Percentiles rank a stretch among this genome's conserved stretches.
Evolutionary conservation across 208 protist species (phyloP).

Genomic region (Crithidia bombi): DNA sequence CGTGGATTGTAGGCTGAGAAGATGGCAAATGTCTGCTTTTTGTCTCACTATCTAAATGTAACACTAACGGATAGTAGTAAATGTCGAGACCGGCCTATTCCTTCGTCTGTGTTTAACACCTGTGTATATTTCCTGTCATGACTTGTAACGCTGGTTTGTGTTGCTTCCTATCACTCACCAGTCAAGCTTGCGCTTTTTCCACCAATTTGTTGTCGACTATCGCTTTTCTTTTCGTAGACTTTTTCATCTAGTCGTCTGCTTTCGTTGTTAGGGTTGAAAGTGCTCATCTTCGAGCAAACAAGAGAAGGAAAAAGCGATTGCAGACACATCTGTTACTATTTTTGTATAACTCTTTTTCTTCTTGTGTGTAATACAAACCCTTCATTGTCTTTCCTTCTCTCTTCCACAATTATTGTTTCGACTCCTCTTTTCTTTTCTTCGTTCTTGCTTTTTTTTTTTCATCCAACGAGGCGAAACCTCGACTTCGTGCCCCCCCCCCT

Average conservation of each 20-base stretch:
- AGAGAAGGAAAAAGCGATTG: neutral
- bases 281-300: neutral
- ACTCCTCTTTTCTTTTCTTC: neutral
- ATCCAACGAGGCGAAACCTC: neutral
- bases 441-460: too few species aligned
- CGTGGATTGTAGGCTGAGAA: neutral
- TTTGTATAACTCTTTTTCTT: neutral
- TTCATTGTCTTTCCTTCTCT: neutral
- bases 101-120: neutral
- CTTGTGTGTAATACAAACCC: neutral
- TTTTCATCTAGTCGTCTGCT: neutral
- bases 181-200: neutral
- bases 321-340: neutral
- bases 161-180: neutral
- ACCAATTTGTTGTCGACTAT: neutral
- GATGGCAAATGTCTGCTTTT: neutral
- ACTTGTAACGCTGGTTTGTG: neutral
- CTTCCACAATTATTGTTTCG: neutral
- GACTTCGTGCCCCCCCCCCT: neutral
- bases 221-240: neutral
- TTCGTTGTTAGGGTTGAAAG: neutral
- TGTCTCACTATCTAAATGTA: conserved; percentile 4
- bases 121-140: neutral
- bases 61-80: neutral
- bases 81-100: neutral